A percentile compares a stretch with the other conserved stretches of the same genome.
phyloP scores from a whole-genome alignment of 257 asterid species.

The Przewalskia tangutica region DNA sequence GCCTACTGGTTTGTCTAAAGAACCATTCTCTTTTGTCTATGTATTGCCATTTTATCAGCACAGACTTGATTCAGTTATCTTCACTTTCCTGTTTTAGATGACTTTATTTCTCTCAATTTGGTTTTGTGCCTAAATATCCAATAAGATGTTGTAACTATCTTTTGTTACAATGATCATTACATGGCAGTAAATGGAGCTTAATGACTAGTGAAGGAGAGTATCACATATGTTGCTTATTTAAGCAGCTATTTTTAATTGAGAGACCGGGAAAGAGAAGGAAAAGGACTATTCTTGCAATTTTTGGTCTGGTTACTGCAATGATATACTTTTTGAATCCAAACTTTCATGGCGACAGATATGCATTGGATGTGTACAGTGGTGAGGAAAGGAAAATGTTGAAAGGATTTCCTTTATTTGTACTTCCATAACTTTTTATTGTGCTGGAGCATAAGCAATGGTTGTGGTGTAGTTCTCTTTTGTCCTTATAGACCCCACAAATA shows the following conservation, averaged over 20 bases:
- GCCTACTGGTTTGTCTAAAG: constrained; percentile 84
- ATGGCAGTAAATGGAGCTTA: neutral
- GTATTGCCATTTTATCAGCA: neutral
- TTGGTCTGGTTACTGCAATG: neutral
- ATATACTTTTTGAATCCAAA: neutral
- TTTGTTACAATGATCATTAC: neutral
- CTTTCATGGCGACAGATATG: neutral
- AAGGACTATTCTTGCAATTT: neutral
- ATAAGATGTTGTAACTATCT: neutral
- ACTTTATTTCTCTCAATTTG: neutral
- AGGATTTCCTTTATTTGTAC: neutral
- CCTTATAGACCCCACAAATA: neutral
- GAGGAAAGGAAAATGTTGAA: neutral
- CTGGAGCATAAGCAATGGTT: neutral
- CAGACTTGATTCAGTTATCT: neutral
- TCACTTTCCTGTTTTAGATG: neutral
- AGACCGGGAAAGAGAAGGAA: neutral
- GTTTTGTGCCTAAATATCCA: neutral
- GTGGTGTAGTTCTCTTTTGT: neutral
- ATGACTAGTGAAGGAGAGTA: neutral
- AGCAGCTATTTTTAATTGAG: neutral
- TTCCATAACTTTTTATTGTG: neutral
- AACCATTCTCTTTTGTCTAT: constrained; percentile 5
- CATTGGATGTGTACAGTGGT: neutral
- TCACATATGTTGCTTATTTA: neutral